These are phyloP conservation scores for Mycena haematopus DNA, from an alignment of 768 basidiomycete genomes.

Conservation along the genomic window DNA sequence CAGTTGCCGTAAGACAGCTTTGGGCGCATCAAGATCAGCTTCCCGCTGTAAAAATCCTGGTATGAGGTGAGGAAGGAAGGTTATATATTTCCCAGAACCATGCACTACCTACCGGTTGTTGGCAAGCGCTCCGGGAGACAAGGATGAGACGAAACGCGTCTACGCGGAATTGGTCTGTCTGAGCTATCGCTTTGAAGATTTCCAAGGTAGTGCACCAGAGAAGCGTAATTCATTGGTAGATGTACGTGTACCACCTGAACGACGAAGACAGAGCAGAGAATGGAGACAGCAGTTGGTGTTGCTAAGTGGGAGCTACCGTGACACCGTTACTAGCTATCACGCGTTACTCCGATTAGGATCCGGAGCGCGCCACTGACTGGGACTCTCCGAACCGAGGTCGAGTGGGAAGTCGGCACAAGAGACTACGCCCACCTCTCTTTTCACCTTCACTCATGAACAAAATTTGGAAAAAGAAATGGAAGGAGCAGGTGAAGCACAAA, in stretches of 20 bases:
- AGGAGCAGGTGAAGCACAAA: conserved; percentile 36
- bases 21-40: conserved; percentile 63
- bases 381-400: too few relatives aligned
- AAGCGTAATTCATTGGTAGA: conserved; percentile 58
- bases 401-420: too few relatives aligned
- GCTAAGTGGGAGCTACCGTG: too few relatives aligned
- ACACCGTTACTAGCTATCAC: too few relatives aligned
- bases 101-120: conserved; percentile 38
- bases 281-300: too few relatives aligned
- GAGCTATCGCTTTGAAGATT: conserved; percentile 40
- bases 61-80: conserved; percentile 1
- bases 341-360: too few relatives aligned
- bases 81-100: conserved; percentile 38
- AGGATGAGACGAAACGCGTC: conserved; percentile 52
- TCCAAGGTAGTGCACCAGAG: conserved; percentile 43
- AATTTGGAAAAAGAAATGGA: conserved; percentile 58
- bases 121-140: conserved; percentile 78
- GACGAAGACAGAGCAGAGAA: too few relatives aligned
- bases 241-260: neutral
- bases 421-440: neutral
- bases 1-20: conserved; percentile 61
- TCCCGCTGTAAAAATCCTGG: conserved; percentile 73
- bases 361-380: too few relatives aligned
- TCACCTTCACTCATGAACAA: conserved; percentile 51
- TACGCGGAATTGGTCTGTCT: conserved; percentile 36